A percentile compares a stretch with the other conserved stretches of the same genome.
Evolutionary conservation across 768 basidiomycete genomes (phyloP).

Genomic region (Clathrus columnatus): DNA sequence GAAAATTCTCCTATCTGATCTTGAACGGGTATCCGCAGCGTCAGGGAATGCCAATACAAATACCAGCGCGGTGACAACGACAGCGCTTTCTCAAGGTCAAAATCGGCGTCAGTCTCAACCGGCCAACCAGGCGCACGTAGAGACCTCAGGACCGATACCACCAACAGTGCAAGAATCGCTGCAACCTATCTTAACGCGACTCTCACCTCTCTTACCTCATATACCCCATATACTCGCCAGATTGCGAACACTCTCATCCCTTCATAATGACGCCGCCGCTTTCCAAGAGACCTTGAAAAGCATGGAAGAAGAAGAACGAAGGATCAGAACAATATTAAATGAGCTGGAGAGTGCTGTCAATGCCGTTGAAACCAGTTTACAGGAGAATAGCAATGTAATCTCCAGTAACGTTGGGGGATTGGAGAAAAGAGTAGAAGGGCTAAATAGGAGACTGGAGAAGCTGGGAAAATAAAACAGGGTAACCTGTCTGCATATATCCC

Average conservation of each 20-base stretch:
- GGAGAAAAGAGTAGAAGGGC: conserved; percentile 44
- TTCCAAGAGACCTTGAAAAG: conserved; percentile 60
- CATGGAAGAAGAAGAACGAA: conserved; percentile 67
- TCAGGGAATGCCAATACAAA: conserved; percentile 33
- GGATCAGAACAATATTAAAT: conserved; percentile 49
- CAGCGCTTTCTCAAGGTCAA: conserved; percentile 23
- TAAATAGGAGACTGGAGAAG: conserved; percentile 37
- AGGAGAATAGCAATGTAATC: conserved; percentile 61
- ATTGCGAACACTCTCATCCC: conserved; percentile 67
- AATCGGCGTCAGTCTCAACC: conserved; percentile 14
- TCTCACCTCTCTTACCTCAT: conserved; percentile 66
- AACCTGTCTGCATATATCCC: no score
- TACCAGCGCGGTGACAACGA: conserved; percentile 35
- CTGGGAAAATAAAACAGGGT: no score
- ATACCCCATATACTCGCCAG: conserved; percentile 88
- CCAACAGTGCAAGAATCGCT: conserved; percentile 48
- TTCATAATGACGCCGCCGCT: conserved; percentile 76
- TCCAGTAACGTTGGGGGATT: conserved; percentile 67
- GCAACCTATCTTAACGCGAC: conserved; percentile 58
- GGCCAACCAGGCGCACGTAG: conserved; percentile 4
- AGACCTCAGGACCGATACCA: conserved; percentile 14
- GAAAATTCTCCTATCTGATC: conserved; percentile 85
- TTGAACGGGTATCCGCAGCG: conserved; percentile 64
- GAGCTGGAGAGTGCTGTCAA: conserved; percentile 63
- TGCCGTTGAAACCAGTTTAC: conserved; percentile 67